These are phyloP conservation scores for Cochlearia excelsa DNA, from an alignment of 345 rosid species.

Conservation along the genomic window DNA sequence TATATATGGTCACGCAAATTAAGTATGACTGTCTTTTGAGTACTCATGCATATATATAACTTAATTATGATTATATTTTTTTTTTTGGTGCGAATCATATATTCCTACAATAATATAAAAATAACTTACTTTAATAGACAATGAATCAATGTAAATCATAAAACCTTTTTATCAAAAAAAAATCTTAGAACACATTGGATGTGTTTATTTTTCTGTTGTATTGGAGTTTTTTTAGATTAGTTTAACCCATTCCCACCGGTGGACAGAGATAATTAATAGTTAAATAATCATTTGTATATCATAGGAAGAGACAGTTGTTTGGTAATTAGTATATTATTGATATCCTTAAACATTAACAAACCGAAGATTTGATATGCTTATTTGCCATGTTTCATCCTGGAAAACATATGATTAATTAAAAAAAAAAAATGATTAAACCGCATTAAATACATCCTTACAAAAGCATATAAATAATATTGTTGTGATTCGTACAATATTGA, in stretches of 20 bases:
- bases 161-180: slow-evolving; percentile 2
- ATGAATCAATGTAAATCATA: slow-evolving; percentile 4
- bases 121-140: neutral
- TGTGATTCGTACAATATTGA: neutral
- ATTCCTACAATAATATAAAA: no score
- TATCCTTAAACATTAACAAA: no score
- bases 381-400: neutral
- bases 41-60: no score
- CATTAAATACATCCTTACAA: neutral
- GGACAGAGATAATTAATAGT: slow-evolving; percentile 19
- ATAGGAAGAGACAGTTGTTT: no score
- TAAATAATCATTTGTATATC: neutral
- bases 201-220: neutral
- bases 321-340: no score
- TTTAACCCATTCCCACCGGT: slow-evolving; percentile 29
- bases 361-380: neutral
- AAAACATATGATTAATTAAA: neutral
- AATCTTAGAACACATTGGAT: slow-evolving; percentile 1
- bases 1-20: slow-evolving; percentile 20
- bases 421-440: slow-evolving; percentile 4
- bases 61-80: neutral
- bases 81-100: no score
- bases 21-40: neutral
- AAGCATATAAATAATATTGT: neutral
- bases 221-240: slow-evolving; percentile 12